phyloP scores from a whole-genome alignment of 1,139 yeast species.

The Hansenula sp. region DNA sequence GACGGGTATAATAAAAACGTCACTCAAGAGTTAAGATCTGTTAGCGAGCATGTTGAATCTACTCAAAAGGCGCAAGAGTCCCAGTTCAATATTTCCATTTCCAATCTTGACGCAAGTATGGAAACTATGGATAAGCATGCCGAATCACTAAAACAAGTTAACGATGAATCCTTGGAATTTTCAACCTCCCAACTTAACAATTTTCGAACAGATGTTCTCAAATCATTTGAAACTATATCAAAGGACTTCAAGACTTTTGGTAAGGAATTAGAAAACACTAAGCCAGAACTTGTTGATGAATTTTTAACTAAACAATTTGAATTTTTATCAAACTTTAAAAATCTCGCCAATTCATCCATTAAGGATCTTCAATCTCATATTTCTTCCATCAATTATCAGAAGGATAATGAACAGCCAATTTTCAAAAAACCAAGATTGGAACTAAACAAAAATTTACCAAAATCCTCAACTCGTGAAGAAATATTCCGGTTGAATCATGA shows the following conservation, averaged over 20 bases:
- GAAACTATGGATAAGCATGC: conserved; percentile 9
- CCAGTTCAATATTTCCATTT: conserved; percentile 1
- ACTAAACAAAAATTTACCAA: conserved; percentile 9
- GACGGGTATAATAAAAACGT: background rate
- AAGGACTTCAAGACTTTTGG: conserved; percentile 15
- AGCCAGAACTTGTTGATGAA: conserved; percentile 16
- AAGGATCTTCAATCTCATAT: conserved; percentile 7
- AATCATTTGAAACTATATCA: conserved; percentile 5
- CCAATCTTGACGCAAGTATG: conserved; percentile 7
- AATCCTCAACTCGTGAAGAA: conserved; percentile 13
- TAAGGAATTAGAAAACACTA: conserved; percentile 9
- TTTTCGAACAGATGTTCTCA: background rate
- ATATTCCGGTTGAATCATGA: conserved; percentile 8
- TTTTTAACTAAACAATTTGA: conserved; percentile 10
- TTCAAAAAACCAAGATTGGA: conserved; percentile 18
- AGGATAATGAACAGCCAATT: conserved; percentile 10
- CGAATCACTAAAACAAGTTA: conserved; percentile 8
- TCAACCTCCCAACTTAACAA: conserved; percentile 4
- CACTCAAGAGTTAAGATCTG: background rate
- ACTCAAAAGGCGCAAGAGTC: conserved; percentile 1
- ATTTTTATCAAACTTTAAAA: conserved; percentile 8
- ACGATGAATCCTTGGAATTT: conserved; percentile 8
- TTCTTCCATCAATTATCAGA: no score
- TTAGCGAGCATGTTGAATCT: background rate
- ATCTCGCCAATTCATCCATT: conserved; percentile 5